Evolutionary conservation across 768 basidiomycete genomes (phyloP).

Genomic region (Coprinopsis cinerea): DNA sequence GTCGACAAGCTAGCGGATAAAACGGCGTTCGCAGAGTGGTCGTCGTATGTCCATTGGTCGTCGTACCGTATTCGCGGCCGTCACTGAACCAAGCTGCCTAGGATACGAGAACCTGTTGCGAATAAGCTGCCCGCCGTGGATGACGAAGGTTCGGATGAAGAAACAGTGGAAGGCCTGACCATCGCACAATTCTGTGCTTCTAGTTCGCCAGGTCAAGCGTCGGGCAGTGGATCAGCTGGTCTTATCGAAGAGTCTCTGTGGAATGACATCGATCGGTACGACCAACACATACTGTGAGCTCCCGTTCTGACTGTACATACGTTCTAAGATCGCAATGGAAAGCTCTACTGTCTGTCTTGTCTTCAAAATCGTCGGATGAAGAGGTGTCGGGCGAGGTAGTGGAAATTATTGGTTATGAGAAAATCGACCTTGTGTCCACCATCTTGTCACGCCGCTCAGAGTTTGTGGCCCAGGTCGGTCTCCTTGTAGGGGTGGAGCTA

Average conservation of each 20-base stretch:
- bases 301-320: background rate
- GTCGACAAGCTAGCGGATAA: background rate
- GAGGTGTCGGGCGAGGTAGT: slow-evolving; percentile 72
- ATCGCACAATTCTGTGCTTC: background rate
- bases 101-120: too few relatives aligned
- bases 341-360: slow-evolving; percentile 34
- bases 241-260: background rate
- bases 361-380: slow-evolving; percentile 51
- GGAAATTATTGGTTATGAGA: slow-evolving; percentile 80
- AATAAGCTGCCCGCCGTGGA: too few relatives aligned
- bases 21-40: background rate
- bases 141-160: background rate
- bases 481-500: too few relatives aligned
- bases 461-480: slow-evolving; percentile 44
- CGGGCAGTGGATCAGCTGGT: background rate
- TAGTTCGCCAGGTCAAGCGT: too few relatives aligned
- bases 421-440: slow-evolving; percentile 71
- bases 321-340: slow-evolving; percentile 17
- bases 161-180: background rate
- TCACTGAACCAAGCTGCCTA: too few relatives aligned
- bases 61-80: too few relatives aligned
- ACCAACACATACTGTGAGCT: background rate
- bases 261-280: slow-evolving; percentile 3
- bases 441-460: slow-evolving; percentile 53
- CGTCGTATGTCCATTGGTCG: background rate